Evolutionary conservation across 805 yeast species (phyloP).

Genomic region (Yarrowia bubula): DNA sequence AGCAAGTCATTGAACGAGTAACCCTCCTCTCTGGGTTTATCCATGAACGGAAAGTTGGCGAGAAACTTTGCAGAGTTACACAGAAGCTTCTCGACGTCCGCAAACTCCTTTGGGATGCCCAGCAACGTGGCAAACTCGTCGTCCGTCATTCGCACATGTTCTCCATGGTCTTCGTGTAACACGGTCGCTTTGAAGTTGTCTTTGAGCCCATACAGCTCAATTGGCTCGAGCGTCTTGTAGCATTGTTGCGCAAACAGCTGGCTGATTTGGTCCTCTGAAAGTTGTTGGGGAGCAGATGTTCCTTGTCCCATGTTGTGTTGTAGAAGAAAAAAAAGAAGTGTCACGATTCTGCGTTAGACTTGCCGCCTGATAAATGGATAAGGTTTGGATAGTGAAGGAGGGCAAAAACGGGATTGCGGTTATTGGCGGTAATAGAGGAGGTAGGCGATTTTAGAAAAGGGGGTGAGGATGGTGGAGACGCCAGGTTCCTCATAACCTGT

Average conservation of each 20-base stretch:
- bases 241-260: slow-evolving; percentile 12
- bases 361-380: slow-evolving; percentile 9
- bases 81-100: not conserved
- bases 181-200: slow-evolving; percentile 4
- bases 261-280: not conserved
- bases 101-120: slow-evolving; percentile 8
- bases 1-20: slow-evolving; percentile 19
- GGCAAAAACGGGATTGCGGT: not conserved
- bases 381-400: not conserved
- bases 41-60: slow-evolving; percentile 18
- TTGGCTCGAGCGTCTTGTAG: slow-evolving; percentile 16
- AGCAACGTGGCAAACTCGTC: slow-evolving; percentile 27
- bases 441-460: too few relatives aligned
- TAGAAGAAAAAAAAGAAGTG: not conserved
- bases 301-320: slow-evolving; percentile 15
- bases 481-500: not conserved
- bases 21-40: not conserved
- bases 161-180: not conserved
- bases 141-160: slow-evolving; percentile 27
- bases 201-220: slow-evolving; percentile 11
- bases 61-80: slow-evolving; percentile 4
- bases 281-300: not conserved
- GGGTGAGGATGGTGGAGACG: too few relatives aligned
- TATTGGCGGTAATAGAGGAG: too few relatives aligned
- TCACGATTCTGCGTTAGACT: not conserved